Conservation (phyloP, 768 basidiomycete genomes). For the Leccinum incarnatum region DNA sequence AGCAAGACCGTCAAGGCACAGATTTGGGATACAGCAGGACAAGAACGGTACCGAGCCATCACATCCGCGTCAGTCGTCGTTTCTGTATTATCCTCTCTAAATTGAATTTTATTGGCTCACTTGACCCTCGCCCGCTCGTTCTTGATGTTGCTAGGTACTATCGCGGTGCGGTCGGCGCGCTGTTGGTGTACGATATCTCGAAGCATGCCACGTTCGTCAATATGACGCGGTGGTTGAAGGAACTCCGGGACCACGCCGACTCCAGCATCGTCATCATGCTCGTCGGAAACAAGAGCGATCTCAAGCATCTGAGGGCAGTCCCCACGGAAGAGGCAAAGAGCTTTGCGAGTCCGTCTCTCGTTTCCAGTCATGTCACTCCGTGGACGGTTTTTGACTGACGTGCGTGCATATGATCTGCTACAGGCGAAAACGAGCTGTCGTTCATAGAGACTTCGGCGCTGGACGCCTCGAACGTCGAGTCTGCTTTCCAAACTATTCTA, state of each 20-base stretch:
- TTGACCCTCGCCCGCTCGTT: background rate
- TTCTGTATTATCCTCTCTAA: background rate
- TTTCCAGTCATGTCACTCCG: background rate
- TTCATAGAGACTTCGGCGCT: constrained; percentile 99
- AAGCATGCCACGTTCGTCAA: constrained; percentile 94
- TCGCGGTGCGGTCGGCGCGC: constrained; percentile 91
- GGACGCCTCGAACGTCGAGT: constrained; percentile 98
- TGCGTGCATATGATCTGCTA: background rate
- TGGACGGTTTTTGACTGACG: constrained; percentile 3
- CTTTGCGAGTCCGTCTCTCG: constrained; percentile 68
- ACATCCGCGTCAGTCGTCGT: constrained; percentile 75
- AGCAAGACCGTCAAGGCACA: constrained; percentile 97
- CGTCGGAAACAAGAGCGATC: constrained; percentile 98
- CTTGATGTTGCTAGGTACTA: constrained; percentile 67
- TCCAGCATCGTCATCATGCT: constrained; percentile 95
- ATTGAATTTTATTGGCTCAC: background rate
- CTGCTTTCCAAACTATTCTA: constrained; percentile 95
- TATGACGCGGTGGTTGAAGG: constrained; percentile 95
- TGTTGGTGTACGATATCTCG: constrained; percentile 92
- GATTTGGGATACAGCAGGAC: constrained; percentile 99
- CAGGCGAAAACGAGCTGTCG: constrained; percentile 87
- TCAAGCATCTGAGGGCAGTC: constrained; percentile 95
- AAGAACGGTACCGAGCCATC: constrained; percentile 97
- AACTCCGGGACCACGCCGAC: constrained; percentile 92
- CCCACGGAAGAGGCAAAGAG: constrained; percentile 96